Evolutionary conservation across 2,329 filamentous ascomycete genomes (phyloP), one percentile per base, ranked within the genome.

Genomic region (Hypomyces rosellus): DNA sequence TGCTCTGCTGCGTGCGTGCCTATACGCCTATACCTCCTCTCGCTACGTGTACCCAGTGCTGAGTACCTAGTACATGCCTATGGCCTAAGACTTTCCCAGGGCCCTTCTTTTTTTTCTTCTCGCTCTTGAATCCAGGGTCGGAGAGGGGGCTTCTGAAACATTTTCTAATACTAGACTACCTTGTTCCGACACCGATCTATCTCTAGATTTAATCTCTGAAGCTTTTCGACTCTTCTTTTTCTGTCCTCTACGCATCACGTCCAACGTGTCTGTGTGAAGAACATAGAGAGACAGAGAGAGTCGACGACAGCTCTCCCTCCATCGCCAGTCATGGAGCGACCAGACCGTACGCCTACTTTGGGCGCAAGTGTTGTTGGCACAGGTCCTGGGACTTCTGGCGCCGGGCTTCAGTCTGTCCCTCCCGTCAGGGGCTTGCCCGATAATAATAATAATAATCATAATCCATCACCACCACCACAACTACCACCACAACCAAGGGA

Each of bases 401-500:
- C 51, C 58, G 50, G 54, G 53, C 54, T 59, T 20, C 63, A 61
- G 45, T 53, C 63, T 25, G 52, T 59, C 46, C 55, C 59, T 46
- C 52, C 38, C 15, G 15, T 61, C 34, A 59, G 74, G 56, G 69
- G 63, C 50, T 54, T 74, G 56, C 63, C 68, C 50, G 74, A 77
- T 40, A 69, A 20, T 20, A 20, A 20, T 20, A 20, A 20, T 20
- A 20, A 20, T 20, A 20, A 20, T 20, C 3, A 20, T 20, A 3
- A 64, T 59, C 68, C 67, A 50, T 63, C 63, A 20, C n/a, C 16
- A 41, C 16, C 38, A 41, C 16, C 63, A 20, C n/a, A 3, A 41
- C 16, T 16, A 41, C 16, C 16, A 20, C 48, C 64, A 20, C 20
- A 20, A 20, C 20, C 20, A 20, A 20, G 65, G 45, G 66, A 63